These are phyloP conservation scores for Populus alba DNA, from an alignment of 345 rosid genomes.

Conservation along the genomic window DNA sequence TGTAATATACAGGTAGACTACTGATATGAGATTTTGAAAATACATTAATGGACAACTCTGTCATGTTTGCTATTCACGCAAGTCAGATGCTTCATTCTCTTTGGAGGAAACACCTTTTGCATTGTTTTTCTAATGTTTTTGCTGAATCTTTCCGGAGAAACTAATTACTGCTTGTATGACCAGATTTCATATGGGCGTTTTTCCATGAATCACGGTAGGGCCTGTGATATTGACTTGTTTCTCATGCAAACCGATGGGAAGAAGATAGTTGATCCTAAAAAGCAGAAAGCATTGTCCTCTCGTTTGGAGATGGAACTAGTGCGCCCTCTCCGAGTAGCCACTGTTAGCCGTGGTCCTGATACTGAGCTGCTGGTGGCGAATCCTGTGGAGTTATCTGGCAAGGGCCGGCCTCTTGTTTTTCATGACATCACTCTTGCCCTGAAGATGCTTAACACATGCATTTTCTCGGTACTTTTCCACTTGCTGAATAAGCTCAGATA, in stretches of 20 bases:
- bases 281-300: slow-evolving; percentile 57
- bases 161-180: slow-evolving; percentile 2
- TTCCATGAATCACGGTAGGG: slow-evolving; percentile 48
- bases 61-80: background rate
- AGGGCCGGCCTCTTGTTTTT: slow-evolving; percentile 93
- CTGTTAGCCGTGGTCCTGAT: slow-evolving; percentile 84
- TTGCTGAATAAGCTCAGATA: background rate
- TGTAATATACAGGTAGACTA: slow-evolving; percentile 78
- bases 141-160: background rate
- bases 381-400: slow-evolving; percentile 89
- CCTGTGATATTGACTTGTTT: slow-evolving; percentile 86
- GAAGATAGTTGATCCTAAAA: slow-evolving; percentile 80
- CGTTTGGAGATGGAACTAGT: slow-evolving; percentile 67
- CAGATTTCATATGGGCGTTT: slow-evolving; percentile 95
- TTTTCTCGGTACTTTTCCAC: slow-evolving; percentile 63
- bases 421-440: slow-evolving; percentile 82
- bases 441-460: slow-evolving; percentile 65
- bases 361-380: slow-evolving; percentile 85
- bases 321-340: slow-evolving; percentile 80
- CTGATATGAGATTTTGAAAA: background rate
- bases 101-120: background rate
- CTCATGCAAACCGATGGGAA: slow-evolving; percentile 78
- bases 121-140: background rate
- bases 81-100: background rate
- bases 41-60: background rate